Percentiles rank a stretch among this genome's conserved stretches.
phyloP scores from a whole-genome alignment of 768 basidiomycete species.

The Lactarius pseudohatsudake region DNA sequence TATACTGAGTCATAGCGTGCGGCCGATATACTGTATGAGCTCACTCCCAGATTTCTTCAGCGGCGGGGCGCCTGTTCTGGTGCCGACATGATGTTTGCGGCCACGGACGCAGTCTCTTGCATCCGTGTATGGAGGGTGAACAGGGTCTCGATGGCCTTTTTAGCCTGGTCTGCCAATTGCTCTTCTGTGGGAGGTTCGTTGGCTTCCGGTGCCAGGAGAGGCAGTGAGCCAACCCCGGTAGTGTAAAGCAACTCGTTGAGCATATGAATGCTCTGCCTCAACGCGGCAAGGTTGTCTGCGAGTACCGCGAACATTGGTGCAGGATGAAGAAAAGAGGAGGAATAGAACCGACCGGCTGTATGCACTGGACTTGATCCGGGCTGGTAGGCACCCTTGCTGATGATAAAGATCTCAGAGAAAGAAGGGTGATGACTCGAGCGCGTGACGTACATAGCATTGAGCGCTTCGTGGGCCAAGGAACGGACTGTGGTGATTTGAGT shows the following conservation, averaged over 20 bases:
- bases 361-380: slow-evolving; percentile 21
- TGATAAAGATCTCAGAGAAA: background rate
- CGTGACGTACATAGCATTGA: slow-evolving; percentile 25
- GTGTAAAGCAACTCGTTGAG: slow-evolving; percentile 21
- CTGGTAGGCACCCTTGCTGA: slow-evolving; percentile 26
- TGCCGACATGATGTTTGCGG: slow-evolving; percentile 25
- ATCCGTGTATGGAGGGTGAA: slow-evolving; percentile 19
- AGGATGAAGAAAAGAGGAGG: background rate
- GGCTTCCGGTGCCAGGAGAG: slow-evolving; percentile 22
- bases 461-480: slow-evolving; percentile 23
- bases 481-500: slow-evolving; percentile 21
- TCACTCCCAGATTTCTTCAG: slow-evolving; percentile 12
- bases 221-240: slow-evolving; percentile 26
- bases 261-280: slow-evolving; percentile 20
- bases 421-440: background rate
- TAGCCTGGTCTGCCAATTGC: slow-evolving; percentile 24
- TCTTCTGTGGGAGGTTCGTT: slow-evolving; percentile 23
- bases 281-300: slow-evolving; percentile 18
- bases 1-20: background rate
- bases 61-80: slow-evolving; percentile 20
- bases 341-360: slow-evolving; percentile 19
- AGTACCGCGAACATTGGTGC: background rate
- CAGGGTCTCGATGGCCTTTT: slow-evolving; percentile 23
- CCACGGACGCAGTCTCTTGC: slow-evolving; percentile 25
- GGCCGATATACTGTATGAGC: background rate